These are phyloP conservation scores for Phialophora expanda DNA, from an alignment of 2,329 filamentous ascomycete genomes.

Conservation along the genomic window DNA sequence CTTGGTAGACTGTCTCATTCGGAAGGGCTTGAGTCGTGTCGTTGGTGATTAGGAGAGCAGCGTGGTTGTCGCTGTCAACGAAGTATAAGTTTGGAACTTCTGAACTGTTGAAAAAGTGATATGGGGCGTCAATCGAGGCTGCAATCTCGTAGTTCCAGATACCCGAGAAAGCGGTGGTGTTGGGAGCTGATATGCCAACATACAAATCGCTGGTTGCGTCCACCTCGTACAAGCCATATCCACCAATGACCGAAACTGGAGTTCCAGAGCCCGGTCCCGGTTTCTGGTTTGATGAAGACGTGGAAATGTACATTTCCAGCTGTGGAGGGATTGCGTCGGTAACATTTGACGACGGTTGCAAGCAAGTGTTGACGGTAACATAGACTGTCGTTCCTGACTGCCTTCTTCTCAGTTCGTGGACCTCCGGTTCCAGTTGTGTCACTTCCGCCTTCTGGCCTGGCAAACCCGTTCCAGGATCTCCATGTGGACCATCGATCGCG, in stretches of 20 bases:
- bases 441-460: constrained; percentile 41
- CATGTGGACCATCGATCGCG: constrained; percentile 56
- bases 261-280: constrained; percentile 66
- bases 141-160: constrained; percentile 82
- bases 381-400: constrained; percentile 58
- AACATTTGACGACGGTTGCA: constrained; percentile 68
- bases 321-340: constrained; percentile 67
- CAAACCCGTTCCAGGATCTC: constrained; percentile 45
- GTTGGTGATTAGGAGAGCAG: constrained; percentile 78
- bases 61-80: constrained; percentile 81
- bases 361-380: constrained; percentile 84
- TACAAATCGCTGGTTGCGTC: constrained; percentile 72
- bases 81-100: constrained; percentile 69
- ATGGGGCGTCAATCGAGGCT: constrained; percentile 78
- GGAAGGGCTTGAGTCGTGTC: constrained; percentile 65
- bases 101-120: constrained; percentile 58
- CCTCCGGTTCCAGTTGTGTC: constrained; percentile 33
- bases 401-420: constrained; percentile 32
- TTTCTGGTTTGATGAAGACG: constrained; percentile 63
- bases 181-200: constrained; percentile 75
- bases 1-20: constrained; percentile 55
- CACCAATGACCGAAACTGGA: constrained; percentile 64
- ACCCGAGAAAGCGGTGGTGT: constrained; percentile 66
- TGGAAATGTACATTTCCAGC: constrained; percentile 78
- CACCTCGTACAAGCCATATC: constrained; percentile 70